Percentiles rank a stretch among this genome's conserved stretches.
phyloP scores from a whole-genome alignment of 345 rosid genomes.

The Hibiscus mutabilis region DNA sequence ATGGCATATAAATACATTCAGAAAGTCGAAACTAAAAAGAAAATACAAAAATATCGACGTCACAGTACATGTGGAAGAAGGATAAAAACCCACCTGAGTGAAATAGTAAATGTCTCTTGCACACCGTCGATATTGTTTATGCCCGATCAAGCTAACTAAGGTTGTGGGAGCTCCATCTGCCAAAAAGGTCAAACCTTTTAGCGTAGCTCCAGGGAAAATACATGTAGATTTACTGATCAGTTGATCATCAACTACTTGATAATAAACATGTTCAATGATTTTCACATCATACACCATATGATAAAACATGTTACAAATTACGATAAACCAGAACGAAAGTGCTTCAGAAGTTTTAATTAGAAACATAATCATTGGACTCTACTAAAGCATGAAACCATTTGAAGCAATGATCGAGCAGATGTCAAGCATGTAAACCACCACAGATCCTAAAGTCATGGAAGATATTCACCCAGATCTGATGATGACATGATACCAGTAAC shows the following conservation, averaged over 20 bases:
- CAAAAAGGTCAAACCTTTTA: slow-evolving; percentile 11
- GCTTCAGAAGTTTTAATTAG: background rate
- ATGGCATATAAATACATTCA: background rate
- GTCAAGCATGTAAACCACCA: slow-evolving; percentile 8
- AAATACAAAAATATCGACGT: background rate
- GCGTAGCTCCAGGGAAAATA: background rate
- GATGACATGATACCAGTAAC: background rate
- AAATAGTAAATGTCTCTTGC: slow-evolving; percentile 90
- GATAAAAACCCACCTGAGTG: slow-evolving; percentile 65
- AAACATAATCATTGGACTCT: background rate
- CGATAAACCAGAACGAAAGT: background rate
- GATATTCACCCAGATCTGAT: background rate
- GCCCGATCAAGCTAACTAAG: slow-evolving; percentile 86
- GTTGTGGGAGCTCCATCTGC: slow-evolving; percentile 90
- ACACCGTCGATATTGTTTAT: slow-evolving; percentile 83
- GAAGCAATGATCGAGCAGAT: background rate
- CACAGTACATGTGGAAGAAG: background rate
- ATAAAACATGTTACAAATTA: too few relatives aligned
- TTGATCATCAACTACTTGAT: background rate
- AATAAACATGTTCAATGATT: background rate
- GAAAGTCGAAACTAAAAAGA: background rate
- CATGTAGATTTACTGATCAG: background rate
- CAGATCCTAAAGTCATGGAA: background rate
- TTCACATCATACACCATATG: background rate
- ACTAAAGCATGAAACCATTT: background rate